Base-by-base conservation (phyloP, 1,284 basidiomycete genomes). In the Leccinum angustisporum region DNA sequence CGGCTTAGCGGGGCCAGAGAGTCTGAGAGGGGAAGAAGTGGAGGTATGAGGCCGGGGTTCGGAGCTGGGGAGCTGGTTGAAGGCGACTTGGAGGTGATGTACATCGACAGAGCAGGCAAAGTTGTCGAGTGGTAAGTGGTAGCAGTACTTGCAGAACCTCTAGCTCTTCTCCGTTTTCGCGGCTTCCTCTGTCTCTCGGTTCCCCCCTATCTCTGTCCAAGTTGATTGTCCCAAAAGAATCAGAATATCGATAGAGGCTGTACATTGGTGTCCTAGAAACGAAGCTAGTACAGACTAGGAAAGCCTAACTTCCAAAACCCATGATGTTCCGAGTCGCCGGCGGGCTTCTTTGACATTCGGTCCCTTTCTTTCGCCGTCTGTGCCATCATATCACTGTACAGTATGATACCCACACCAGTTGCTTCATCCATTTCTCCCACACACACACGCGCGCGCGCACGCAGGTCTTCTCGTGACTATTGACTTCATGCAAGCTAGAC, bases 211-310 rank as follows among this genome's bases (percentile, higher is more conserved):
- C 27, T 21, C 46, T n/a, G 0, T 7, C 11, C 18, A 48, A 18
- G 18, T 48, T n/a, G 3, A 30, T 1, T 52, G 14, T 52, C 27
- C 50, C 16, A 27, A 52, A 51, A 25, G 25, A 27, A 50, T 25
- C 48, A 27, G 48, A 50, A 27, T 16, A 52, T 16, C 25, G 50
- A 16, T 52, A 16, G 50, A 57, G 59, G 68, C 66, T 66, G 68
- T 68, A 64, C 4, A 14, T 31, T 40, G 36, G 57, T 63, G 34
- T 64, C 68, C 18, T 68, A 54, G 64, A 54, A 56, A 66, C 63
- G n/a, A 31, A 52, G 25, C 33, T 40, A 40, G 50, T 18, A 34
- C 51, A 27, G 16, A 46, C 40, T 53, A 57, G 57, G 59, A 54
- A 56, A 67, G 40, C 40, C 51, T 59, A 50, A 51, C 50, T 21